These are phyloP conservation scores for Larix kaempferi DNA, from an alignment of 75 land plant genomes.

Conservation along the genomic window DNA sequence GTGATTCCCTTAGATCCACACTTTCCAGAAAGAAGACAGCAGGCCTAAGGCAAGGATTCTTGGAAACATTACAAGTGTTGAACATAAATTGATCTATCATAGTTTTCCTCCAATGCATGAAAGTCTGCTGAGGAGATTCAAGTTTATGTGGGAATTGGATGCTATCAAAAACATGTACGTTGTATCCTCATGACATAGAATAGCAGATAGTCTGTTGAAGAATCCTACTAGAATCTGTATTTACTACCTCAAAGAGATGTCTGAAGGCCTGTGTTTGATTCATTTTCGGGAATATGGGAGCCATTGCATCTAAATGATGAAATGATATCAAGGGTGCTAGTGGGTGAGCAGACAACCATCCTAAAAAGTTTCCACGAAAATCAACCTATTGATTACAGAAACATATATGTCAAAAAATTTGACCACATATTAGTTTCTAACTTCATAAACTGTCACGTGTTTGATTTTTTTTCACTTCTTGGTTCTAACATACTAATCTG, in stretches of 20 bases:
- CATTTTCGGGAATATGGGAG: constrained; percentile 61
- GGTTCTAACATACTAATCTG: no score
- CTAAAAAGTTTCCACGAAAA: constrained; percentile 53
- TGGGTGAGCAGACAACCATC: constrained; percentile 61
- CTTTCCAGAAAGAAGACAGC: constrained; percentile 49
- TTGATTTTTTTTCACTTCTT: no score
- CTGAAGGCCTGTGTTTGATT: constrained; percentile 26
- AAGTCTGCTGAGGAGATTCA: constrained; percentile 48
- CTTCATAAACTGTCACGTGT: no score
- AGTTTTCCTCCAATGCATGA: constrained; percentile 38
- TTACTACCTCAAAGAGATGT: constrained; percentile 44
- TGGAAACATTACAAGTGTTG: constrained; percentile 32
- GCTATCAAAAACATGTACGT: constrained; percentile 51
- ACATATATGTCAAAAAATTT: no score
- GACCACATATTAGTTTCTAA: no score
- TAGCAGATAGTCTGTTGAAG: constrained; percentile 76
- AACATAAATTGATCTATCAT: constrained; percentile 31
- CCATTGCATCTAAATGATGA: constrained; percentile 61
- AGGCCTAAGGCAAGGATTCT: constrained; percentile 49
- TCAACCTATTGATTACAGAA: constrained; percentile 41
- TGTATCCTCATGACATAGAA: constrained; percentile 68
- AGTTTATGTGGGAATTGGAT: constrained; percentile 37
- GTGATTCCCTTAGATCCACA: background rate
- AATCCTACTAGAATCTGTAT: constrained; percentile 40
- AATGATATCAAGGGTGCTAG: constrained; percentile 54